A percentile compares a stretch with the other conserved stretches of the same genome.
Conservation (phyloP, 164 flowering plant species). For the Aristolochia contorta region DNA sequence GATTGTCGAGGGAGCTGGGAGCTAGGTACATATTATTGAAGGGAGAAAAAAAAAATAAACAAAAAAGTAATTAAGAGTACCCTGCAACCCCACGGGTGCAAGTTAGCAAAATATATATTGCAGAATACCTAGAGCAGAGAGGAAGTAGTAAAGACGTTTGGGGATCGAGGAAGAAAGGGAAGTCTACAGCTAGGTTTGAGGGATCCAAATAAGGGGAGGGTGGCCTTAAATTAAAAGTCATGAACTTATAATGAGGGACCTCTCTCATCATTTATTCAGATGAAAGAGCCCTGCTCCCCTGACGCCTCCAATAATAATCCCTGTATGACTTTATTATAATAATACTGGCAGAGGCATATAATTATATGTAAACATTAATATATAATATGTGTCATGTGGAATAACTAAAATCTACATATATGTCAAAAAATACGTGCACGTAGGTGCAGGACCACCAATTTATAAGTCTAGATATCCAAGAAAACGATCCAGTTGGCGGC, state of each 20-base stretch:
- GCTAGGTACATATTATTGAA: too few relatives aligned
- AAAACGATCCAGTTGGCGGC: conserved; percentile 8
- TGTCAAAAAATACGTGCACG: neutral
- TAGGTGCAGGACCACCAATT: conserved; percentile 10
- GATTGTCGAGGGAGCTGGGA: too few relatives aligned
- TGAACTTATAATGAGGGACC: neutral
- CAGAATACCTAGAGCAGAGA: neutral
- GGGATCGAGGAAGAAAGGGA: neutral
- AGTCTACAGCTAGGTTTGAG: too few relatives aligned
- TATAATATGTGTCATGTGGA: neutral
- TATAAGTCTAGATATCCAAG: neutral
- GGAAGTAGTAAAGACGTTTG: neutral
- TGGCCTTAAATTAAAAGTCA: neutral
- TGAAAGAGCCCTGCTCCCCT: neutral
- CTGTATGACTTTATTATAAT: neutral
- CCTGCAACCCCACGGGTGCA: too few relatives aligned
- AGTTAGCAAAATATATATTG: neutral
- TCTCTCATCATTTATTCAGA: conserved; percentile 13
- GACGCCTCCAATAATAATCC: neutral
- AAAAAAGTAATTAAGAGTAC: too few relatives aligned
- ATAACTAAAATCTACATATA: neutral
- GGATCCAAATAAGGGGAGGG: conserved; percentile 4
- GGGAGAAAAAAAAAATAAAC: too few relatives aligned
- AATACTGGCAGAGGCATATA: neutral
- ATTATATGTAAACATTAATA: neutral